Conservation (phyloP, 2,329 filamentous ascomycete species). For the Pseudonectria buxi region DNA sequence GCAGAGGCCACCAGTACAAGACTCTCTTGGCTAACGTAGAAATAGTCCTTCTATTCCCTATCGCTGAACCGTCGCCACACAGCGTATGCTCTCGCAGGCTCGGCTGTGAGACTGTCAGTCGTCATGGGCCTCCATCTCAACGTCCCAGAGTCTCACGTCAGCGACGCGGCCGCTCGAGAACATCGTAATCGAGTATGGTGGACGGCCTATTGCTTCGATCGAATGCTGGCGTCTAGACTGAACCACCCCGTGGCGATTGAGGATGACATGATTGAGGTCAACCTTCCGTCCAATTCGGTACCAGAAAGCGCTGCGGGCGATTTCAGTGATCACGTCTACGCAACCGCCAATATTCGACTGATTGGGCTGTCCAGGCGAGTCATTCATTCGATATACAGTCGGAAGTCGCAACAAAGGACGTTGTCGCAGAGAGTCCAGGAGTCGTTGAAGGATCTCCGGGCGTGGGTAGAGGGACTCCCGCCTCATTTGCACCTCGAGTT, state of each 20-base stretch:
- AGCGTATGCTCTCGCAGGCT: slow-evolving; percentile 36
- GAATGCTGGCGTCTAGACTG: slow-evolving; percentile 43
- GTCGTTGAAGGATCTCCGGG: slow-evolving; percentile 22
- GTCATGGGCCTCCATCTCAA: slow-evolving; percentile 39
- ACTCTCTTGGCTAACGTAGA: not conserved
- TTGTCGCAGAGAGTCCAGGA: slow-evolving; percentile 28
- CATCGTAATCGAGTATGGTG: slow-evolving; percentile 36
- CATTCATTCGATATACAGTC: slow-evolving; percentile 26
- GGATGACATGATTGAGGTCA: slow-evolving; percentile 41
- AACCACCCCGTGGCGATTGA: slow-evolving; percentile 41
- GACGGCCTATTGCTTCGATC: slow-evolving; percentile 38
- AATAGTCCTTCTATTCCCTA: slow-evolving; percentile 37
- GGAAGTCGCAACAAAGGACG: slow-evolving; percentile 21
- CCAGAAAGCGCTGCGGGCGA: slow-evolving; percentile 21
- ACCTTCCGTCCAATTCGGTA: slow-evolving; percentile 31
- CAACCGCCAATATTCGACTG: slow-evolving; percentile 31
- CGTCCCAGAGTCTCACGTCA: slow-evolving; percentile 32
- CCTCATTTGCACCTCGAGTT: slow-evolving; percentile 24
- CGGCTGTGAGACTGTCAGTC: slow-evolving; percentile 35
- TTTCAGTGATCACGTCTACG: slow-evolving; percentile 26
- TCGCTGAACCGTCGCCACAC: slow-evolving; percentile 38
- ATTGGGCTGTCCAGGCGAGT: slow-evolving; percentile 26
- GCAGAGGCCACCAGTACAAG: not conserved
- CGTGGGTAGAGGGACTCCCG: slow-evolving; percentile 26
- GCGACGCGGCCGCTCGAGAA: slow-evolving; percentile 30